A percentile compares a stretch with the other conserved stretches of the same genome.
Conservation (phyloP, 352 stramenopile genomes). For the Elongisporangium anandrum region DNA sequence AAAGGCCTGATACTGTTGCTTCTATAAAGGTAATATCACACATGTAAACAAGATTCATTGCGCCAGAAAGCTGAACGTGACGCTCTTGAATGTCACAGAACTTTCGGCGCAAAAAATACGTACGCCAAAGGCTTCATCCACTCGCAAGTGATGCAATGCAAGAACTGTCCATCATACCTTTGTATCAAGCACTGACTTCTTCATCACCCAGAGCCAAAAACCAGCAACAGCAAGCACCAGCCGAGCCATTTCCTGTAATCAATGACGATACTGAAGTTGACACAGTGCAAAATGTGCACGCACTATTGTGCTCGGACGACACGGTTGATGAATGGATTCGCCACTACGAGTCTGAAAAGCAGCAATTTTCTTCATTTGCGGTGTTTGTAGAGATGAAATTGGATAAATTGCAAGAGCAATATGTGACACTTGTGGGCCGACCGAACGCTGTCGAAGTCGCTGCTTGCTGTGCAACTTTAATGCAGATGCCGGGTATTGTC, state of each 20-base stretch:
- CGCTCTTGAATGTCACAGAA: conserved; percentile 14
- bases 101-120: conserved; percentile 49
- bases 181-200: conserved; percentile 1
- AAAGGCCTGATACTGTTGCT: background rate
- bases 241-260: conserved; percentile 5
- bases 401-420: conserved; percentile 63
- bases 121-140: conserved; percentile 38
- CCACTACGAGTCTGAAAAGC: conserved; percentile 61
- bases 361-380: conserved; percentile 69
- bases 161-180: conserved; percentile 14
- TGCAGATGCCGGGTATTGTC: conserved; percentile 78
- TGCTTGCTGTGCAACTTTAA: conserved; percentile 66
- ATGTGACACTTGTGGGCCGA: conserved; percentile 34
- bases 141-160: conserved; percentile 20
- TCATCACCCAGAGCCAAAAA: conserved; percentile 7
- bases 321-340: conserved; percentile 61
- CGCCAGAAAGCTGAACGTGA: too few relatives aligned
- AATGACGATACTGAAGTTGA: conserved; percentile 24
- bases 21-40: background rate
- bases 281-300: conserved; percentile 37
- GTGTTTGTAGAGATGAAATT: conserved; percentile 78
- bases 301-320: conserved; percentile 30
- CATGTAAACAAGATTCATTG: background rate
- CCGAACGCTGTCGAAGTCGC: conserved; percentile 72
- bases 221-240: conserved; percentile 1